These are phyloP conservation scores for Tolypocladium album DNA, from an alignment of 2,329 filamentous ascomycete species.

Conservation along the genomic window DNA sequence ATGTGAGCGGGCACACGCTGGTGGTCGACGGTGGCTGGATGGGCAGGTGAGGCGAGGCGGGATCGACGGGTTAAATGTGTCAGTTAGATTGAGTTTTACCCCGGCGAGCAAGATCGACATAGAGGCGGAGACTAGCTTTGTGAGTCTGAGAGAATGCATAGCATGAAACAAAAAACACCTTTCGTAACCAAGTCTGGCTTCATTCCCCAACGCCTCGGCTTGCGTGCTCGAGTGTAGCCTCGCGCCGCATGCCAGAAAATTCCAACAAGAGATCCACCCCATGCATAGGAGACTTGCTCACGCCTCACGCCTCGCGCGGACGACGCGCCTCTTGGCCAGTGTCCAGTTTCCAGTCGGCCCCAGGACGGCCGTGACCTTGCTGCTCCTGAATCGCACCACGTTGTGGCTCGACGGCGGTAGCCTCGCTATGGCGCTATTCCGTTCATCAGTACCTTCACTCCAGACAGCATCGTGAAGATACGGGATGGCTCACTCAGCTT, in stretches of 20 bases:
- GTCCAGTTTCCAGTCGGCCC: slow-evolving; percentile 8
- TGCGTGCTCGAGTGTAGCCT: neutral
- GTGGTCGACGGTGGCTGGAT: slow-evolving; percentile 91
- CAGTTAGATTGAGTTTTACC: neutral
- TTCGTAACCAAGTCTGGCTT: neutral
- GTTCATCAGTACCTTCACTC: neutral
- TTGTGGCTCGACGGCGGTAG: slow-evolving; percentile 1
- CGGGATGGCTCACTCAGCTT: slow-evolving; percentile 31
- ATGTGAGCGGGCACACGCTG: slow-evolving; percentile 73
- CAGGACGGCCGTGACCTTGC: slow-evolving; percentile 11
- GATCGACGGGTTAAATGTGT: neutral
- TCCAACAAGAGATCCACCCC: neutral
- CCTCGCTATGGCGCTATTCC: slow-evolving; percentile 2
- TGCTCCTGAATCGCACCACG: slow-evolving; percentile 12
- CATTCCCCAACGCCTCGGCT: neutral
- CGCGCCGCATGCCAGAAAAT: neutral
- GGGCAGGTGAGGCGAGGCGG: slow-evolving; percentile 48
- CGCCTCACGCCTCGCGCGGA: slow-evolving; percentile 7
- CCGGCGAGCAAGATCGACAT: neutral
- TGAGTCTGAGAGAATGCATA: neutral
- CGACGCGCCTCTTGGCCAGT: slow-evolving; percentile 12
- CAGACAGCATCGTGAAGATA: neutral
- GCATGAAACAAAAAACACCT: neutral
- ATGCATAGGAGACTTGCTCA: neutral
- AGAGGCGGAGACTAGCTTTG: neutral